phyloP scores from a whole-genome alignment of 2,329 filamentous ascomycete genomes.

The Dothideomycetidae sp. region DNA sequence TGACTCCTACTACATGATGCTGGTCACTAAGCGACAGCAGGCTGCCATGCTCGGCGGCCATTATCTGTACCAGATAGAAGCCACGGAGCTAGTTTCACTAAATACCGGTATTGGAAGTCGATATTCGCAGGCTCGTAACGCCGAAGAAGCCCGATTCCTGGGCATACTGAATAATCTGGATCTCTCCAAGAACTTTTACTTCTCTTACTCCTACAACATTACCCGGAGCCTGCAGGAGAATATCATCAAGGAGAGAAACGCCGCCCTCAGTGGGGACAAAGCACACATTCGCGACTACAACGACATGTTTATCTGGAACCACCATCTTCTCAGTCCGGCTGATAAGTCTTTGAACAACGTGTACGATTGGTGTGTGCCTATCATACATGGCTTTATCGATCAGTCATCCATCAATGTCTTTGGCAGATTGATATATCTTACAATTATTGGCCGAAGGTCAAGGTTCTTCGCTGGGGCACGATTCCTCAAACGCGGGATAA shows the following conservation, averaged over 20 bases:
- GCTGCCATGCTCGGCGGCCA: conserved; percentile 94
- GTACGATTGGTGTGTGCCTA: conserved; percentile 90
- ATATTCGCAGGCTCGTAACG: conserved; percentile 65
- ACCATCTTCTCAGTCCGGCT: conserved; percentile 70
- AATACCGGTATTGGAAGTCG: conserved; percentile 54
- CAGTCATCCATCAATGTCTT: conserved; percentile 66
- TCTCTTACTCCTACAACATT: conserved; percentile 95
- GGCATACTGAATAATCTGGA: conserved; percentile 84
- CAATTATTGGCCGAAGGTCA: conserved; percentile 82
- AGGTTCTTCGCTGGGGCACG: conserved; percentile 87
- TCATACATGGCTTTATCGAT: conserved; percentile 93
- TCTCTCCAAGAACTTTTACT: conserved; percentile 84
- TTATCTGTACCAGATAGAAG: conserved; percentile 90
- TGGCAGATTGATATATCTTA: conserved; percentile 78
- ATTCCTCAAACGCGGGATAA: conserved; percentile 86
- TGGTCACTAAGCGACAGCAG: conserved; percentile 91
- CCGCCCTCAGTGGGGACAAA: conserved; percentile 49
- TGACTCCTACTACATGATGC: conserved; percentile 88
- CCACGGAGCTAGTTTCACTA: conserved; percentile 78
- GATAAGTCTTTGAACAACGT: conserved; percentile 56
- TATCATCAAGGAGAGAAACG: conserved; percentile 63
- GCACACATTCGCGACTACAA: conserved; percentile 54
- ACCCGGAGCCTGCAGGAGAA: conserved; percentile 87
- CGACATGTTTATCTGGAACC: conserved; percentile 97
- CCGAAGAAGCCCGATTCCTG: conserved; percentile 80